Evolutionary conservation across 2,329 filamentous ascomycete genomes (phyloP), one percentile per base, ranked within the genome.

Genomic region (Pseudocercospora cruenta): DNA sequence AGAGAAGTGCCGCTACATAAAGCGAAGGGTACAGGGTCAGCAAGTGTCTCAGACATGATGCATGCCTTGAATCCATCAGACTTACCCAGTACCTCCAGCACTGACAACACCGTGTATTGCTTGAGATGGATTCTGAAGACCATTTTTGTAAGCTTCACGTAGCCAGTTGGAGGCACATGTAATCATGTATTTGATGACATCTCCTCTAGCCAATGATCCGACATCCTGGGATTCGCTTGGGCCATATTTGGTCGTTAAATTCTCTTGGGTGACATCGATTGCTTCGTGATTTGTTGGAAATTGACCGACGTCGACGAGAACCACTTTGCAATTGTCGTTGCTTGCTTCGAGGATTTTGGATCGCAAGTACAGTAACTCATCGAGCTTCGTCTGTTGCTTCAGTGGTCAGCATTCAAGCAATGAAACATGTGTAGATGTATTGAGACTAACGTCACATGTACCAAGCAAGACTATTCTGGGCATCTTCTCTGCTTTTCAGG

Each of bases 51-150:
- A n/a, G n/a, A n/a, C n/a, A n/a, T n/a, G n/a, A n/a, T n/a, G n/a
- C n/a, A n/a, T n/a, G n/a, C n/a, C n/a, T n/a, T n/a, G n/a, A n/a
- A n/a, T n/a, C n/a, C n/a, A n/a, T n/a, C n/a, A n/a, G n/a, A n/a
- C n/a, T n/a, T n/a, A n/a, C n/a, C 86, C 84, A 0, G 86, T 89
- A 0, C 90, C 90, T 7, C 88, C 90, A 0, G 88, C 83, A 0
- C 82, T 83, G 12, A 91, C 77, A 14, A 89, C 82, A 1, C 82
- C 89, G 65, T 78, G 75, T 1, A 77, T 66, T 12, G 73, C 71
- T 66, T 68, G 43, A 4, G 33, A 24, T 6, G 66, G 58, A 19
- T 72, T 65, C 14, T 69, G 31, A 21, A 71, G 63, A 10, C 72
- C 73, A 7, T 28, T 10, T 47, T 70, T 45, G 33, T 71, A 74